Evolutionary conservation across 345 rosid species (phyloP).

Genomic region (Brassica napus): Da-Ae NC_063436.1:2353501-2354000

Average conservation of each 20-base stretch:
- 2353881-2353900: constrained; percentile 62
- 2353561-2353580: constrained; percentile 88
- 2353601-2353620: constrained; percentile 29
- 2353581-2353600: constrained; percentile 36
- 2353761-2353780: constrained; percentile 46
- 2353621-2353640: constrained; percentile 38
- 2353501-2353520: background rate
- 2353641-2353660: constrained; percentile 40
- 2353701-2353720: constrained; percentile 41
- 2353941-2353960: constrained; percentile 43
- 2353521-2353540: constrained; percentile 11
- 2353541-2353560: constrained; percentile 49
- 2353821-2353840: constrained; percentile 57
- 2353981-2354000: constrained; percentile 65
- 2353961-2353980: constrained; percentile 58
- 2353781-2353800: constrained; percentile 44
- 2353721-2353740: constrained; percentile 43
- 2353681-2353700: constrained; percentile 32
- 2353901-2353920: constrained; percentile 55
- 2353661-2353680: constrained; percentile 43
- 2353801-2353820: constrained; percentile 50
- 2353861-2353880: constrained; percentile 44
- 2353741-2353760: constrained; percentile 40
- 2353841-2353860: constrained; percentile 43
- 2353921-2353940: constrained; percentile 47